Evolutionary conservation across 2,329 filamentous ascomycete genomes (phyloP).

Genomic region (Bimuria novae-zelandiae): DNA sequence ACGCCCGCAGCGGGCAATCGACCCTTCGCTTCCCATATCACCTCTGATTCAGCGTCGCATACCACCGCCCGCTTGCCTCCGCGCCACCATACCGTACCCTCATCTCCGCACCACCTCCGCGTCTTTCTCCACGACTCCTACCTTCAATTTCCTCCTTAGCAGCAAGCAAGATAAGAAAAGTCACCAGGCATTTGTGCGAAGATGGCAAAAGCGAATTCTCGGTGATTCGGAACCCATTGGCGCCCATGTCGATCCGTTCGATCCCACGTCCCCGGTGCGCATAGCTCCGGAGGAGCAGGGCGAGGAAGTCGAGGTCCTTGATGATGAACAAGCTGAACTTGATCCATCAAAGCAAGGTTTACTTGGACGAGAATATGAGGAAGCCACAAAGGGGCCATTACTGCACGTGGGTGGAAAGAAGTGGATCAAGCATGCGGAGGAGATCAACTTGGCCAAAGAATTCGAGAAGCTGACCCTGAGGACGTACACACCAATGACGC

Average conservation of each 20-base stretch:
- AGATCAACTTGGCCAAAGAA: conserved; percentile 33
- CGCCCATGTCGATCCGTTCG: conserved; percentile 45
- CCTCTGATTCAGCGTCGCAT: conserved; percentile 20
- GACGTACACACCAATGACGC: conserved; percentile 37
- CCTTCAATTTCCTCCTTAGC: conserved; percentile 26
- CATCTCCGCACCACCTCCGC: conserved; percentile 26
- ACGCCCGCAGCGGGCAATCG: conserved; percentile 41
- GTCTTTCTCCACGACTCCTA: conserved; percentile 38
- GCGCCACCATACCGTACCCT: conserved; percentile 10
- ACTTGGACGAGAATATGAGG: conserved; percentile 10
- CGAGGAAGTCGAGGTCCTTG: conserved; percentile 40
- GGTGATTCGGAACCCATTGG: conserved; percentile 45
- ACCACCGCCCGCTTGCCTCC: conserved; percentile 20
- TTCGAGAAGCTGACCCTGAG: conserved; percentile 42
- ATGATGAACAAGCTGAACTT: conserved; percentile 20
- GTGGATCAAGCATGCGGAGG: conserved; percentile 44
- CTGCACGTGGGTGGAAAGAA: conserved; percentile 58
- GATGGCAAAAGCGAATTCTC: conserved; percentile 44
- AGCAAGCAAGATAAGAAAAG: conserved; percentile 43
- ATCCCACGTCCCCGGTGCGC: conserved; percentile 41
- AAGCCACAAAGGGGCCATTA: conserved; percentile 54
- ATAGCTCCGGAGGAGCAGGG: conserved; percentile 43
- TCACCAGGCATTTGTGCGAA: conserved; percentile 40
- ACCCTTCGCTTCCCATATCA: conserved; percentile 22
- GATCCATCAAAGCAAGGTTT: not conserved